These are phyloP conservation scores for Mycena galericulata DNA, from an alignment of 768 basidiomycete species.

Conservation along the genomic window DNA sequence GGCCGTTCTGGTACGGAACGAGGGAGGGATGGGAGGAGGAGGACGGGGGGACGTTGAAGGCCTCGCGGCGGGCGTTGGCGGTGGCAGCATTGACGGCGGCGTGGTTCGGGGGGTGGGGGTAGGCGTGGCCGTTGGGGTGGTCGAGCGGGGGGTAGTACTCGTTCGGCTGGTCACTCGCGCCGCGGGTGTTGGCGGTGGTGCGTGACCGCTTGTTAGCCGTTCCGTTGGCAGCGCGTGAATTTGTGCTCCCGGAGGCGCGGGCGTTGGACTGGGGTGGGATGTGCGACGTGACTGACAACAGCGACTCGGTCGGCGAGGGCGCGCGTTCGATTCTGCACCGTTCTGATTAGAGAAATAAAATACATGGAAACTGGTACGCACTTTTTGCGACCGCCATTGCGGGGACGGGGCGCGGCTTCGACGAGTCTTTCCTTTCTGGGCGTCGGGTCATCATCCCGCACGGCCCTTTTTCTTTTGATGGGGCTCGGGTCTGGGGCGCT, in stretches of 20 bases:
- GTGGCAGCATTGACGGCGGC: slow-evolving; percentile 23
- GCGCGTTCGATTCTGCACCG: slow-evolving; percentile 68
- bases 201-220: slow-evolving; percentile 59
- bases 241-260: slow-evolving; percentile 37
- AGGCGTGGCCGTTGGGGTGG: slow-evolving; percentile 39
- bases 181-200: slow-evolving; percentile 53
- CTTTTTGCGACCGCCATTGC: slow-evolving; percentile 73
- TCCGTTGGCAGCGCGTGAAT: slow-evolving; percentile 41
- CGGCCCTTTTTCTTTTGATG: slow-evolving; percentile 68
- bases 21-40: slow-evolving; percentile 67
- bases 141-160: slow-evolving; percentile 49
- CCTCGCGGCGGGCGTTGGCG: slow-evolving; percentile 49
- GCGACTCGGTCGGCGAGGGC: slow-evolving; percentile 78
- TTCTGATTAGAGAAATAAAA: background rate
- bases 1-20: slow-evolving; percentile 55
- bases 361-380: slow-evolving; percentile 48
- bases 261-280: slow-evolving; percentile 51
- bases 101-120: too few relatives aligned
- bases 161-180: slow-evolving; percentile 53
- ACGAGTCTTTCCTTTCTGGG: slow-evolving; percentile 71
- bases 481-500: slow-evolving; percentile 71
- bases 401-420: slow-evolving; percentile 60
- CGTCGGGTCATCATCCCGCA: slow-evolving; percentile 76
- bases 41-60: slow-evolving; percentile 63
- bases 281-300: slow-evolving; percentile 79